These are phyloP conservation scores for Raffaelea arxii DNA, from an alignment of 2,329 filamentous ascomycete genomes.

Conservation along the genomic window DNA sequence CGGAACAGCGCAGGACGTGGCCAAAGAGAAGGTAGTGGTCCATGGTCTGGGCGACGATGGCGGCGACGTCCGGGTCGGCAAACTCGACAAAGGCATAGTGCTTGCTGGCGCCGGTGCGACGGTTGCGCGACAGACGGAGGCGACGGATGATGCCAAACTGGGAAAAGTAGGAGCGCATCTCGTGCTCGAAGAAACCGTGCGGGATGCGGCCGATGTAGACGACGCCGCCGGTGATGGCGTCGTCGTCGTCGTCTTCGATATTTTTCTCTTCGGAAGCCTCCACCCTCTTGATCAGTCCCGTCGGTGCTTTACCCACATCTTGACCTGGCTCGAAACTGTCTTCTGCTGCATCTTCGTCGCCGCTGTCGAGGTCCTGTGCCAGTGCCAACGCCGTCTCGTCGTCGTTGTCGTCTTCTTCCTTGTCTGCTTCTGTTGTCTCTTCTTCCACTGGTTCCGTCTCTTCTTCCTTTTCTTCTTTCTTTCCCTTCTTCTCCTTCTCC, in stretches of 20 bases:
- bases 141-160: slow-evolving; percentile 80
- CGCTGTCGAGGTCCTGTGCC: slow-evolving; percentile 8
- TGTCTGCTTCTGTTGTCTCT: not conserved
- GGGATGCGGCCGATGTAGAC: slow-evolving; percentile 71
- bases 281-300: not conserved
- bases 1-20: slow-evolving; percentile 73
- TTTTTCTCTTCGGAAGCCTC: not conserved
- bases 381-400: slow-evolving; percentile 11
- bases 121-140: slow-evolving; percentile 82
- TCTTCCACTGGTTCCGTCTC: not conserved
- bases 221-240: slow-evolving; percentile 48
- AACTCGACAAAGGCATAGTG: slow-evolving; percentile 97
- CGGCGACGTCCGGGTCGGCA: slow-evolving; percentile 62
- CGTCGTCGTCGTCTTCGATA: slow-evolving; percentile 25
- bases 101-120: slow-evolving; percentile 80
- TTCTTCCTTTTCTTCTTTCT: not conserved
- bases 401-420: slow-evolving; percentile 2
- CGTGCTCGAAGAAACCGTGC: slow-evolving; percentile 85
- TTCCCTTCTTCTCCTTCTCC: not conserved
- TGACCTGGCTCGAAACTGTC: slow-evolving; percentile 11
- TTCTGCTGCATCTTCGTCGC: slow-evolving; percentile 2
- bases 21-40: slow-evolving; percentile 94
- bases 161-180: slow-evolving; percentile 87
- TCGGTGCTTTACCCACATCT: slow-evolving; percentile 13
- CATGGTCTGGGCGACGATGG: slow-evolving; percentile 92